Evolutionary conservation across 164 flowering plant genomes (phyloP).

Genomic region (Sedum album): DNA sequence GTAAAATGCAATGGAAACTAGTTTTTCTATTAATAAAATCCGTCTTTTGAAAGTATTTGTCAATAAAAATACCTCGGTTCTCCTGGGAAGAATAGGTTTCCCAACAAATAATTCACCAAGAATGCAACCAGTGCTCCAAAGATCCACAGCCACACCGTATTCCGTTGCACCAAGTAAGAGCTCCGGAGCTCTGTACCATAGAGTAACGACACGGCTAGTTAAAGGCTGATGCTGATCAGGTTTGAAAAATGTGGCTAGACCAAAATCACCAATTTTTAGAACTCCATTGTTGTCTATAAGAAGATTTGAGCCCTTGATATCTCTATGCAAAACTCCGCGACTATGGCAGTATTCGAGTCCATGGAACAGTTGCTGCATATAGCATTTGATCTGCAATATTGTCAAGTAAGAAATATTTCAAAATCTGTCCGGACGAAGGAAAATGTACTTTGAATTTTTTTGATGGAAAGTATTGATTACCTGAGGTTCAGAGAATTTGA

Average conservation of each 20-base stretch:
- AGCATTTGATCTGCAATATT: background rate
- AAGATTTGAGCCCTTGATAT: slow-evolving; percentile 4
- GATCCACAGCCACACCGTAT: background rate
- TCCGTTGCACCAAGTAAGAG: background rate
- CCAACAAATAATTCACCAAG: background rate
- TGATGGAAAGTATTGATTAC: background rate
- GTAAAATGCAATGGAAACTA: background rate
- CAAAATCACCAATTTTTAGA: slow-evolving; percentile 2
- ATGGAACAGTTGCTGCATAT: background rate
- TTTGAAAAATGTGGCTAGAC: slow-evolving; percentile 2
- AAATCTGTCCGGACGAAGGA: background rate
- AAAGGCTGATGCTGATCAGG: background rate
- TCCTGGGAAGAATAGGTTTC: background rate
- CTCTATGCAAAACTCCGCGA: background rate
- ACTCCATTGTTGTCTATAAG: background rate
- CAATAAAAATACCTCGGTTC: background rate
- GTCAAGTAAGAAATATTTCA: background rate
- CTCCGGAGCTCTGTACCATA: background rate
- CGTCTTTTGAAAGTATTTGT: background rate
- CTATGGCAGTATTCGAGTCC: background rate
- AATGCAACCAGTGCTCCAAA: background rate
- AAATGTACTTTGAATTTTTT: too few species aligned
- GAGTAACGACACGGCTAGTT: slow-evolving; percentile 1
- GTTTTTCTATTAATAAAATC: background rate
- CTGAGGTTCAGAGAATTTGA: background rate